These are phyloP conservation scores for Elsinoe perseae DNA, from an alignment of 2,329 filamentous ascomycete species.

Conservation along the genomic window DNA sequence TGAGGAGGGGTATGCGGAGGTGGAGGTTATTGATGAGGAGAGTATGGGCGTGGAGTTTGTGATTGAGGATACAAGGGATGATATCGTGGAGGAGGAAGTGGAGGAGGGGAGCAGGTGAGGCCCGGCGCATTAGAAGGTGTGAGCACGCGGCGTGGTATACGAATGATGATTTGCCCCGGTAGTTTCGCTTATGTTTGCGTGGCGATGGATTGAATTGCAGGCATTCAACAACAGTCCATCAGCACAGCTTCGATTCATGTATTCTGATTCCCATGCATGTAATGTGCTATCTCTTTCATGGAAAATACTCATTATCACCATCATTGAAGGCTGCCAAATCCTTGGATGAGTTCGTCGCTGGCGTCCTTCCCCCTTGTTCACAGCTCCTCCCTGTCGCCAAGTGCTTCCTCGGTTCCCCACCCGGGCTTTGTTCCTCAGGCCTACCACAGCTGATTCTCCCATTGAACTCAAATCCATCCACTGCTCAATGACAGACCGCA, in stretches of 20 bases:
- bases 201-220: background rate
- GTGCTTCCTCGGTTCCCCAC: no score
- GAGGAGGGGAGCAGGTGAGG: background rate
- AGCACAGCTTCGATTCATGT: background rate
- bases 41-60: conserved; percentile 9
- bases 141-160: background rate
- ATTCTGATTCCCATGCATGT: background rate
- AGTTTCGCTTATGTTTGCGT: background rate
- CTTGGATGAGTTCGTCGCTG: no score
- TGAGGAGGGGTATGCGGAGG: conserved; percentile 3
- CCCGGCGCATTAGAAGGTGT: background rate
- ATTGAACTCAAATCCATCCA: no score
- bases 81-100: background rate
- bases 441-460: no score
- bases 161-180: background rate
- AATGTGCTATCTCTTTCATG: no score
- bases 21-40: conserved; percentile 14
- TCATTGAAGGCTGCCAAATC: no score
- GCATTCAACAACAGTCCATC: background rate
- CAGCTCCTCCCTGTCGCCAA: no score
- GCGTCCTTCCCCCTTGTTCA: no score
- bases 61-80: conserved; percentile 8
- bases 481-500: no score
- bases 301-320: no score
- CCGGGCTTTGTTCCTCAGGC: no score